Evolutionary conservation across 768 basidiomycete genomes (phyloP), one percentile per base, ranked within the genome.

Genomic region (Sutorius australiensis): DNA sequence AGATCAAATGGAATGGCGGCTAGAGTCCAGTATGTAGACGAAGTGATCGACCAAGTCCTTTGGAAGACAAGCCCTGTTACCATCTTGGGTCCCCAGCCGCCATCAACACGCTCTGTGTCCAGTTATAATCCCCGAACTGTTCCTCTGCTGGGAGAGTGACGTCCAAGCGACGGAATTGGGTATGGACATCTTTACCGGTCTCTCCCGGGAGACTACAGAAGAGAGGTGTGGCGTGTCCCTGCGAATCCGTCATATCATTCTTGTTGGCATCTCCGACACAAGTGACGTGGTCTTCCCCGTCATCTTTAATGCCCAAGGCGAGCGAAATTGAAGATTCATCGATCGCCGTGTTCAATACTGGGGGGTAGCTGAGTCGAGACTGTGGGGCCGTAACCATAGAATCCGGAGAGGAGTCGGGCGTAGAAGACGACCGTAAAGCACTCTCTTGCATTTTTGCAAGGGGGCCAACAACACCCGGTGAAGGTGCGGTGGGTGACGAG

Each of bases 101-200:
- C 68, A 82, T 67, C 53, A 91, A 66, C 45, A 91, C 88, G 59
- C 83, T 86, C 62, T 77, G 74, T 42, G 85, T 84, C 89, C 89
- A 92, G 63, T 88, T 81, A 45, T 81, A 84, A 53, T 75, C 75
- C 38, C 75, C 69, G 42, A 53, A 50, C 36, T 72, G 71, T 21
- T 78, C 77, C 54, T 79, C 74, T 48, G 75, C 62, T 2, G 58
- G 47, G 31, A 69, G 57, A 30, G 57, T 21, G 16, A 70, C 48
- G 17, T 71, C 57, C 47, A 72, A 43, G 50, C 62, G 61, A 60
- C 57, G 52, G 59, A 66, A 54, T 56, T 68, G 49, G 57, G 53
- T 13, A 57, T 67, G 47, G 56, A 47, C 16, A 57, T 63, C 45
- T 32, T 64, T 56, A 9, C 53, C 42, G 24, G 59, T 47, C 46